Base-by-base conservation (phyloP, 2,329 filamentous ascomycete species). In the Fonsecaea erecta region DNA sequence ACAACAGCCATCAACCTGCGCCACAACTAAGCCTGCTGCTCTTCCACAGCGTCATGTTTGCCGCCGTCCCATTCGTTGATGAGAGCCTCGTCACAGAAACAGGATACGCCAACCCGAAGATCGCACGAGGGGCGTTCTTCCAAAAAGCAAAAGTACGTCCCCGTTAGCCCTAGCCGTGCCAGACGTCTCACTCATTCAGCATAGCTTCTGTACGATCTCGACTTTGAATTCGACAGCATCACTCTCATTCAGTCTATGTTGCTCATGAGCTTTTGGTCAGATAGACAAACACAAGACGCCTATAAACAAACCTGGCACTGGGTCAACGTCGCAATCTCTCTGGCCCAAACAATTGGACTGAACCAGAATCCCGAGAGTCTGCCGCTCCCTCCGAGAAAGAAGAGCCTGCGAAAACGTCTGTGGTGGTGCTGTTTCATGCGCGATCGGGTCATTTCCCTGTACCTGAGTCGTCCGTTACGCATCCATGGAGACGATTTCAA, bases 21-120 rank as follows among this genome's bases (percentile, higher is more conserved):
- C 91, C 74, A 77, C 84, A 6, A 89, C 84, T 93, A 72, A 97
- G 93, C 79, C 80, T 97, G 72, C 85, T 97, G 64, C 81, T 97
- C 1, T 97, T 96, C 77, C 93, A 97, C 75, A 90, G 93, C 9
- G 90, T 97, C 73, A 96, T 97, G 91, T 97, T 97, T 75, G 89
- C 92, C 1, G 92, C 91, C 0, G 90, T 90, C 1, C 92, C 93
- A 0, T 96, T 94, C 75, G 88, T 96, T 16, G 34, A 55, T 14
- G 18, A 21, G 5, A 11, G 9, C 26, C 12, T 46, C 3, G n/a
- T 62, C 21, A 57, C 18, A 24, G 26, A 62, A 11, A 11, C 24
- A n/a, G 60, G 60, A n/a, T 56, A 40, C 28, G 34, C 18, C 18
- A 34, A 34, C 14, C 85, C 24, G 85, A 93, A 55, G 93, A 94